These are phyloP conservation scores for Knufia fluminis DNA, from an alignment of 2,329 filamentous ascomycete species.

Conservation along the genomic window DNA sequence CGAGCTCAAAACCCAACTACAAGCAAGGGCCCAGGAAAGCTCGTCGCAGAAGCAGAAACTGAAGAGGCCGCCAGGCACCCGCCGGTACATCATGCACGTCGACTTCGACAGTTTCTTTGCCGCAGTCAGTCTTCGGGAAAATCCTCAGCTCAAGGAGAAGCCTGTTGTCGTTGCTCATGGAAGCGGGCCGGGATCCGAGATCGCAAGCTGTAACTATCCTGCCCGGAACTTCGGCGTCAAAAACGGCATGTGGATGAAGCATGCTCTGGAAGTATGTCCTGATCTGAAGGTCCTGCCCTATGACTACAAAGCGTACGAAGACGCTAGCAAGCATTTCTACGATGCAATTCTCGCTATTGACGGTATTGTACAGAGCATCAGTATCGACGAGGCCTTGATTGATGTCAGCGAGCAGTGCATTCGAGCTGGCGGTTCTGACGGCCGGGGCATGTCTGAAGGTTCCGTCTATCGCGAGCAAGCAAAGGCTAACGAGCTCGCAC, in stretches of 20 bases:
- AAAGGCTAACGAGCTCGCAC: constrained; percentile 64
- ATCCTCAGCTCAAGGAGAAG: constrained; percentile 65
- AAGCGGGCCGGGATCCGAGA: constrained; percentile 76
- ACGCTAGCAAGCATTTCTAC: constrained; percentile 81
- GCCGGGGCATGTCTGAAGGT: constrained; percentile 54
- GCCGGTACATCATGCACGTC: constrained; percentile 84
- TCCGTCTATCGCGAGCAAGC: constrained; percentile 69
- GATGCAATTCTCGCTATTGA: constrained; percentile 69
- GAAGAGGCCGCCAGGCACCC: constrained; percentile 51
- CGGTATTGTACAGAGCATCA: constrained; percentile 87
- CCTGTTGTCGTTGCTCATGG: constrained; percentile 87
- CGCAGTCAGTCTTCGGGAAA: constrained; percentile 72
- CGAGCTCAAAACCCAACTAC: constrained; percentile 80
- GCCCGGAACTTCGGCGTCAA: constrained; percentile 79
- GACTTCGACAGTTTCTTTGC: constrained; percentile 99
- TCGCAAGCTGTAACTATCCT: constrained; percentile 94
- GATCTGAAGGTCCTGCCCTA: constrained; percentile 86
- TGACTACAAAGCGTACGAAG: constrained; percentile 90
- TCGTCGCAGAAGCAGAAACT: constrained; percentile 38
- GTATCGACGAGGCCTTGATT: constrained; percentile 86
- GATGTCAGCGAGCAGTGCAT: constrained; percentile 69
- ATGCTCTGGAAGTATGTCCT: constrained; percentile 71
- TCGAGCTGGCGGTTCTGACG: constrained; percentile 56
- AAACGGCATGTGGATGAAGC: constrained; percentile 99
- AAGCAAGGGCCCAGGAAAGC: constrained; percentile 62